Percentiles rank a stretch among this genome's conserved stretches.
Evolutionary conservation across 179 eudicot species (phyloP).

Genomic region (Patellifolia procumbens): DNA sequence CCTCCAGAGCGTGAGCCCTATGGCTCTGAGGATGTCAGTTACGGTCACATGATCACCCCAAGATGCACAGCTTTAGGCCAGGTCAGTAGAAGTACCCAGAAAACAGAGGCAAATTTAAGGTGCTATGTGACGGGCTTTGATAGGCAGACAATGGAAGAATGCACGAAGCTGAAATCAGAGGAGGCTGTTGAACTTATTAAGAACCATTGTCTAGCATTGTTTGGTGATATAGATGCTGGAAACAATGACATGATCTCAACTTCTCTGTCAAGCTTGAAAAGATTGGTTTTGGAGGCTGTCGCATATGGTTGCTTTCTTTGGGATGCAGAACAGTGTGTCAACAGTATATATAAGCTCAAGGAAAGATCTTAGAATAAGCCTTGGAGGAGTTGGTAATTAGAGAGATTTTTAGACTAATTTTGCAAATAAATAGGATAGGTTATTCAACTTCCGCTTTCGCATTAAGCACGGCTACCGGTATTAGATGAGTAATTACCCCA

Average conservation of each 20-base stretch:
- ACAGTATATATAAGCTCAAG: slow-evolving; percentile 51
- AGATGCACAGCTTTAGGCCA: slow-evolving; percentile 38
- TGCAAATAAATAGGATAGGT: slow-evolving; percentile 10
- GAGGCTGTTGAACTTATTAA: slow-evolving; percentile 56
- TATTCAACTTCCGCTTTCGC: slow-evolving; percentile 3
- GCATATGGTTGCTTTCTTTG: slow-evolving; percentile 90
- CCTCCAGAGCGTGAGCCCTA: slow-evolving; percentile 32
- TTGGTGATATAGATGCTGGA: slow-evolving; percentile 42
- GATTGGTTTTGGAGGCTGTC: slow-evolving; percentile 79
- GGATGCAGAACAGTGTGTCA: slow-evolving; percentile 70
- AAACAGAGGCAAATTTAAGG: slow-evolving; percentile 44
- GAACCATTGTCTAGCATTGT: slow-evolving; percentile 68
- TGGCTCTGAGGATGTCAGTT: slow-evolving; percentile 33
- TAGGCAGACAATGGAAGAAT: slow-evolving; percentile 43
- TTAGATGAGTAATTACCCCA: slow-evolving; percentile 6
- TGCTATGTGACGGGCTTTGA: slow-evolving; percentile 60
- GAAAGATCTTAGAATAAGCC: slow-evolving; percentile 26
- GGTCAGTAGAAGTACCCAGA: slow-evolving; percentile 31
- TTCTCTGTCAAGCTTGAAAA: slow-evolving; percentile 72
- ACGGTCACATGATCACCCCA: slow-evolving; percentile 33
- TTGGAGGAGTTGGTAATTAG: not conserved
- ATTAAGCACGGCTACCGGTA: not conserved
- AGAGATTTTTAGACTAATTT: slow-evolving; percentile 6
- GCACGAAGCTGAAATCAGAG: slow-evolving; percentile 57
- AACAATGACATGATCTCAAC: slow-evolving; percentile 54